Evolutionary conservation across 768 basidiomycete genomes (phyloP).

Genomic region (Leucocoprinus leucothites): DNA sequence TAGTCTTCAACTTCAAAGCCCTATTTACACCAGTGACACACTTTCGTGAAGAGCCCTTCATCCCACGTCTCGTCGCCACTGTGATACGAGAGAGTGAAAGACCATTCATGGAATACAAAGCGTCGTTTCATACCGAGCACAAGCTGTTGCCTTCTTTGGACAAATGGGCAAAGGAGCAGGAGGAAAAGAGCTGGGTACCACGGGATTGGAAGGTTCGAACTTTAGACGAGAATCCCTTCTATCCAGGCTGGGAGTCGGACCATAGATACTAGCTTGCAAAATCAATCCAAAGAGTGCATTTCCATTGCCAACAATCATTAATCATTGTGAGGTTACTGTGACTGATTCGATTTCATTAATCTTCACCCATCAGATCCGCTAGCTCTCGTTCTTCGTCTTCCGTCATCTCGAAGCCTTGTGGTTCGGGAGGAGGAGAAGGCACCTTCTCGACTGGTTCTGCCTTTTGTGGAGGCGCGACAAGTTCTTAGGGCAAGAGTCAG

Average conservation of each 20-base stretch:
- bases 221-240: conserved; percentile 48
- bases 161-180: conserved; percentile 46
- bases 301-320: not conserved
- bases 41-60: conserved; percentile 43
- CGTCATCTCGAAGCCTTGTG: conserved; percentile 48
- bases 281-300: not conserved
- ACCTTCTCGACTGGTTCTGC: conserved; percentile 12
- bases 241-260: conserved; percentile 38
- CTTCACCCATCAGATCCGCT: conserved; percentile 61
- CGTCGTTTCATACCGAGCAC: conserved; percentile 37
- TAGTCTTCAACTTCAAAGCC: conserved; percentile 53
- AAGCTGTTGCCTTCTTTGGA: conserved; percentile 42
- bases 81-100: conserved; percentile 37
- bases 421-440: conserved; percentile 12
- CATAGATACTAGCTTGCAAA: not conserved
- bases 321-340: not conserved
- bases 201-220: conserved; percentile 47
- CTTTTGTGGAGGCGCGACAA: conserved; percentile 32
- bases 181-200: conserved; percentile 42
- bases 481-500: conserved; percentile 27
- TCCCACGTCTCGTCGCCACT: conserved; percentile 44
- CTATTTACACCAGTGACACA: conserved; percentile 47
- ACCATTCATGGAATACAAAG: conserved; percentile 42
- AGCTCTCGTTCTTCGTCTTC: conserved; percentile 91
- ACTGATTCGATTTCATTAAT: conserved; percentile 6